Evolutionary conservation across 495 filamentous ascomycete species (phyloP).

Genomic region (Astrothelium subdiscretum): DNA sequence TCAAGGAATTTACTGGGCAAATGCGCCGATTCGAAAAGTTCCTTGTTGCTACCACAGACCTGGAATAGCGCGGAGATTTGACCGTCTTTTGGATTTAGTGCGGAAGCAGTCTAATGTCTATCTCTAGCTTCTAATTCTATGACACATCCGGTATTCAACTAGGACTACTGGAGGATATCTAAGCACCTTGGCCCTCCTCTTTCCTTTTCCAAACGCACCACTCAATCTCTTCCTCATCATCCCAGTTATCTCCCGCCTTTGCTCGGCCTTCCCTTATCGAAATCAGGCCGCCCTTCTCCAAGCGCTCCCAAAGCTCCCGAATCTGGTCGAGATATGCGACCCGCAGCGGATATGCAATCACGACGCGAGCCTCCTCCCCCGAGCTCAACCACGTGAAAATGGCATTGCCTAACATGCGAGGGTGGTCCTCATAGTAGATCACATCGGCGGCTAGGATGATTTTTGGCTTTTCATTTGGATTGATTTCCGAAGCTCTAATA

Average conservation of each 20-base stretch:
- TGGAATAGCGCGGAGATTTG: too few species aligned
- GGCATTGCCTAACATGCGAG: constrained; percentile 8
- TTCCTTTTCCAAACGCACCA: constrained; percentile 19
- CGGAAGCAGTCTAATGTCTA: not conserved
- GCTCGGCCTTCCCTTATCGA: constrained; percentile 12
- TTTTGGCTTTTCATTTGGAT: not conserved
- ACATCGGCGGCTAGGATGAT: constrained; percentile 16
- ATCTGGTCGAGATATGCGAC: constrained; percentile 18
- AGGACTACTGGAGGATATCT: not conserved
- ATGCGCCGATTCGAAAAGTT: too few species aligned
- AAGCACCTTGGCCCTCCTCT: not conserved
- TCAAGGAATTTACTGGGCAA: too few species aligned
- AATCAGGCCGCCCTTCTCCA: constrained; percentile 9
- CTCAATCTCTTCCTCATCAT: constrained; percentile 16
- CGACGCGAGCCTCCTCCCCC: not conserved
- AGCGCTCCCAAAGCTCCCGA: constrained; percentile 14
- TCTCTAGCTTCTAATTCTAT: not conserved
- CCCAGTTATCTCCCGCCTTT: constrained; percentile 8
- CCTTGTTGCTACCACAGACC: too few species aligned
- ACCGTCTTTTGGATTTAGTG: too few species aligned
- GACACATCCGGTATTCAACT: not conserved
- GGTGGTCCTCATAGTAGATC: constrained; percentile 16
- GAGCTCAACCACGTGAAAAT: constrained; percentile 8
- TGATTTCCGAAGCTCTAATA: not conserved
- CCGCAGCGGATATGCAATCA: constrained; percentile 17